These are phyloP conservation scores for Lavandula angustifolia DNA, from an alignment of 257 asterid species.

Conservation along the genomic window DNA sequence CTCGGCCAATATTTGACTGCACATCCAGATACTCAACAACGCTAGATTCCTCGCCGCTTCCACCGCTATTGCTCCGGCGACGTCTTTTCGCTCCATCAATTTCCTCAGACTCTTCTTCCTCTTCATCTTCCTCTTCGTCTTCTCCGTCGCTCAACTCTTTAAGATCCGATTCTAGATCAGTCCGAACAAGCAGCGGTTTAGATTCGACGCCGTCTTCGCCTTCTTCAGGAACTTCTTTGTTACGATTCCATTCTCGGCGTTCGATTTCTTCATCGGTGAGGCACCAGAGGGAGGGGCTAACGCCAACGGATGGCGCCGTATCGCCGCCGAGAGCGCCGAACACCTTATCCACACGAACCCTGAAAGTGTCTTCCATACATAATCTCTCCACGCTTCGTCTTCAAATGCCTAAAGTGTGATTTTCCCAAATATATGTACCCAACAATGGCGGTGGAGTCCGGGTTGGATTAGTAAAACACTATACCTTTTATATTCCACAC, in stretches of 20 bases:
- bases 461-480: too few species aligned
- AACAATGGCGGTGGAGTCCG: slow-evolving; percentile 19
- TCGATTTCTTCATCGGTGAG: slow-evolving; percentile 78
- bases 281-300: slow-evolving; percentile 55
- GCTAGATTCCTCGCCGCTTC: slow-evolving; percentile 9
- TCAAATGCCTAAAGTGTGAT: neutral
- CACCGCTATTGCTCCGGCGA: slow-evolving; percentile 23
- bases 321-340: slow-evolving; percentile 59
- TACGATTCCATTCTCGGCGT: slow-evolving; percentile 60
- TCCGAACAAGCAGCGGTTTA: slow-evolving; percentile 17
- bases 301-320: slow-evolving; percentile 34
- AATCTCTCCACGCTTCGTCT: neutral
- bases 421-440: neutral
- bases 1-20: slow-evolving; percentile 73
- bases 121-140: slow-evolving; percentile 32
- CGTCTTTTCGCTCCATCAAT: slow-evolving; percentile 36
- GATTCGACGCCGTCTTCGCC: slow-evolving; percentile 28
- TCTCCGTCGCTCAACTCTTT: slow-evolving; percentile 34
- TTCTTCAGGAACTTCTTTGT: slow-evolving; percentile 33
- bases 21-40: slow-evolving; percentile 54
- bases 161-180: slow-evolving; percentile 37
- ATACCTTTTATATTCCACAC: slow-evolving; percentile 55
- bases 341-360: slow-evolving; percentile 75
- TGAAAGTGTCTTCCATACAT: slow-evolving; percentile 79
- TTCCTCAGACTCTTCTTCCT: slow-evolving; percentile 33